Conservation (phyloP, 306 rosid species). For the Vigna angularis region DNA sequence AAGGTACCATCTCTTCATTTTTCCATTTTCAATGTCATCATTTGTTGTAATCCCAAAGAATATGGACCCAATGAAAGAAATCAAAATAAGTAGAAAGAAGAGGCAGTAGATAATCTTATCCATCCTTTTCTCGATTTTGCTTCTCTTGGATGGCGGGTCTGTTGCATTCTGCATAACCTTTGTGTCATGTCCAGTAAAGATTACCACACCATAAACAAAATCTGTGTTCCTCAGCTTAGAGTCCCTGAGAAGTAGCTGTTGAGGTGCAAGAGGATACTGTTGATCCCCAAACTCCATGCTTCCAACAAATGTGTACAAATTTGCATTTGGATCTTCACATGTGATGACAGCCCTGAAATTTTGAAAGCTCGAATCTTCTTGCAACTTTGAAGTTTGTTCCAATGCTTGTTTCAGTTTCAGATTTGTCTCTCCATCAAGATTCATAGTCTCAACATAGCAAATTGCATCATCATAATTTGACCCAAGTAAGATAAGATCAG, state of each 20-base stretch:
- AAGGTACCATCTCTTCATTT: slow-evolving; percentile 91
- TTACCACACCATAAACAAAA: slow-evolving; percentile 89
- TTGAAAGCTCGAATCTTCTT: slow-evolving; percentile 66
- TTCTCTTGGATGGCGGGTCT: slow-evolving; percentile 96
- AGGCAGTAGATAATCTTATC: slow-evolving; percentile 79
- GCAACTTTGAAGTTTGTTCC: slow-evolving; percentile 75
- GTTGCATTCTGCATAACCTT: slow-evolving; percentile 97
- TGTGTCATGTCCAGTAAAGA: slow-evolving; percentile 92
- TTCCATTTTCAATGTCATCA: slow-evolving; percentile 66
- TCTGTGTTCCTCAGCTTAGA: slow-evolving; percentile 98
- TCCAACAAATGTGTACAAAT: slow-evolving; percentile 86
- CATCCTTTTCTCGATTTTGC: slow-evolving; percentile 91
- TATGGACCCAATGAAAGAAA: slow-evolving; percentile 74
- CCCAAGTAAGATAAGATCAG: slow-evolving; percentile 91
- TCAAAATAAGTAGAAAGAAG: slow-evolving; percentile 64
- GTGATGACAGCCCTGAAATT: slow-evolving; percentile 75
- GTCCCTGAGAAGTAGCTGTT: slow-evolving; percentile 92
- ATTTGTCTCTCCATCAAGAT: slow-evolving; percentile 96
- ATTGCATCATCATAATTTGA: slow-evolving; percentile 90
- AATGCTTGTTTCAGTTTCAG: slow-evolving; percentile 84
- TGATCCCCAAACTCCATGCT: slow-evolving; percentile 71
- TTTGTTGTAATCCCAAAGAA: slow-evolving; percentile 75
- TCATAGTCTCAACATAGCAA: slow-evolving; percentile 96
- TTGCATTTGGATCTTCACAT: slow-evolving; percentile 99
- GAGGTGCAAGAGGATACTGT: slow-evolving; percentile 81